Percentiles rank a stretch among this genome's conserved stretches.
Conservation (phyloP, 176 grass and related monocot genomes). For the Triticum turgidum region DNA sequence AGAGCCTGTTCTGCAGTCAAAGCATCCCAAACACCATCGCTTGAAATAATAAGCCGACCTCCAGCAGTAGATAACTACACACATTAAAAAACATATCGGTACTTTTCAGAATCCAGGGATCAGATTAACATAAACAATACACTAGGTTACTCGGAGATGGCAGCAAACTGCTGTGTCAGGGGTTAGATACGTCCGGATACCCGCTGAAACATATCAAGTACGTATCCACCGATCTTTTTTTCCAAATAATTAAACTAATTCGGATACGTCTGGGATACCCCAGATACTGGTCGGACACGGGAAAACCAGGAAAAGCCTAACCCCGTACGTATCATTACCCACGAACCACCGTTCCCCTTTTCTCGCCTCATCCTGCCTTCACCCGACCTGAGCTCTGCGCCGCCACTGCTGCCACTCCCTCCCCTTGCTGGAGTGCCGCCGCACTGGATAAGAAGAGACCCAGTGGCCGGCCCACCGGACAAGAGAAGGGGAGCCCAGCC, state of each 20-base stretch:
- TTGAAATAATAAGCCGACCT: slow-evolving; percentile 83
- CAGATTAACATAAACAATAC: slow-evolving; percentile 17
- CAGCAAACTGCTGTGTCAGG: background rate
- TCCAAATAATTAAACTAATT: background rate
- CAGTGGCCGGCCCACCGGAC: background rate
- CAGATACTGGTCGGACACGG: too few relatives aligned
- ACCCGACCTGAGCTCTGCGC: background rate
- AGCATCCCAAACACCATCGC: slow-evolving; percentile 98
- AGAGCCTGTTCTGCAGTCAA: slow-evolving; percentile 68
- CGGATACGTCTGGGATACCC: background rate
- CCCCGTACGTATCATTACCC: background rate
- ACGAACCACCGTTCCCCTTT: background rate
- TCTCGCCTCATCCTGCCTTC: background rate
- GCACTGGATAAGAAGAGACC: background rate
- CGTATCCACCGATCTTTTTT: background rate
- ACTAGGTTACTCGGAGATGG: background rate
- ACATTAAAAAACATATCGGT: slow-evolving; percentile 22
- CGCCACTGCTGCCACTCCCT: background rate
- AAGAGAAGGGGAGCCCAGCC: background rate
- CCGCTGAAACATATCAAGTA: background rate
- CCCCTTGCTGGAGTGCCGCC: background rate
- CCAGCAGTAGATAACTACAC: slow-evolving; percentile 75
- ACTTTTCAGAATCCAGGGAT: slow-evolving; percentile 23
- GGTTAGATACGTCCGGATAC: background rate
- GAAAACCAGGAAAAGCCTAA: background rate